Evolutionary conservation across 169 alveolate genomes (phyloP).

Genomic region (Cryptosporidium viatorum): DNA sequence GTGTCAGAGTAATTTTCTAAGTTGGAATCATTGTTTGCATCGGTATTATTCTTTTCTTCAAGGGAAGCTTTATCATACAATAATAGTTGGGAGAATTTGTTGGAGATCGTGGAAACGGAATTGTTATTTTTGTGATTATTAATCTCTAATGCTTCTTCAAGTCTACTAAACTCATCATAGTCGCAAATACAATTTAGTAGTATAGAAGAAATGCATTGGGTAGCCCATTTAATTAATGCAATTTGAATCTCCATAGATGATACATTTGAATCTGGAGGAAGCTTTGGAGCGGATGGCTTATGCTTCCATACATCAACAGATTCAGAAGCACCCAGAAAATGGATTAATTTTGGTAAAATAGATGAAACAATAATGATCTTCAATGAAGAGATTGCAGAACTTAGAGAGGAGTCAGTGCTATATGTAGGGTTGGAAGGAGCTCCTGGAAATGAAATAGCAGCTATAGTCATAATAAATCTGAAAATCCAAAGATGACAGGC

Average conservation of each 20-base stretch:
- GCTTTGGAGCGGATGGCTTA: constrained; percentile 71
- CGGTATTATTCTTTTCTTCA: neutral
- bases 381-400: constrained; percentile 13
- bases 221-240: constrained; percentile 61
- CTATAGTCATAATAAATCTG: constrained; percentile 32
- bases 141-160: neutral
- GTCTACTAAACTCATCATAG: constrained; percentile 30
- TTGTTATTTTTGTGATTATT: neutral
- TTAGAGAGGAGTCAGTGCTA: neutral
- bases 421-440: neutral
- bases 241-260: constrained; percentile 66
- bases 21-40: neutral
- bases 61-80: neutral
- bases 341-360: constrained; percentile 48
- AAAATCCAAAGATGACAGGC: constrained; percentile 52
- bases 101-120: neutral
- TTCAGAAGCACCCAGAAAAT: constrained; percentile 57
- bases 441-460: neutral
- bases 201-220: constrained; percentile 61
- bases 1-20: neutral
- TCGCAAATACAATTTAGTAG: constrained; percentile 40
- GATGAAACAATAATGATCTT: constrained; percentile 36
- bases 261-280: constrained; percentile 70
- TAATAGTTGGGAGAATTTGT: neutral
- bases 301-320: constrained; percentile 58